Evolutionary conservation across 148 eudicot species (phyloP).

Genomic region (Spergularia marina): DNA sequence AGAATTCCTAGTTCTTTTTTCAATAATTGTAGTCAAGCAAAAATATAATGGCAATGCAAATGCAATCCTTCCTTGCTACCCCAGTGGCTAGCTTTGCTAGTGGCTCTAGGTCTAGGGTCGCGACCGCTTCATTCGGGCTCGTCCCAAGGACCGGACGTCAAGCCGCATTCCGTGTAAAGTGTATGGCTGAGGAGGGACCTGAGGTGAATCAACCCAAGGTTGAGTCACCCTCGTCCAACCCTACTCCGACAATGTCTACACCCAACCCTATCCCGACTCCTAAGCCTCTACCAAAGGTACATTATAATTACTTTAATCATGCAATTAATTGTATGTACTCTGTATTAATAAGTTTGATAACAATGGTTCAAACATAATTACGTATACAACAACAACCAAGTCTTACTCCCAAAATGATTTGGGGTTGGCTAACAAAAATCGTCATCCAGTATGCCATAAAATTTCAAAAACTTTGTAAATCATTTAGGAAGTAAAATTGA

Average conservation of each 20-base stretch:
- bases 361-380: no score
- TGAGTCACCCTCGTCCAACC: background rate
- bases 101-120: background rate
- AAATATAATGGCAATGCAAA: slow-evolving; percentile 20
- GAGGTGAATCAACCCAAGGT: background rate
- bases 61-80: slow-evolving; percentile 32
- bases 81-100: slow-evolving; percentile 3
- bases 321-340: background rate
- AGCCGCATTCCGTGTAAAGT: slow-evolving; percentile 17
- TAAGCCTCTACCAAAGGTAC: slow-evolving; percentile 29
- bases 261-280: slow-evolving; percentile 16
- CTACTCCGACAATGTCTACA: background rate
- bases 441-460: no score
- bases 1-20: no score
- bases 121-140: background rate
- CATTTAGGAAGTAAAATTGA: no score
- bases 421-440: no score
- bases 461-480: no score
- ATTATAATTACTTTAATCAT: background rate
- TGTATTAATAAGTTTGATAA: no score
- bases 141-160: slow-evolving; percentile 15
- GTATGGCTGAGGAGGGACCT: slow-evolving; percentile 28
- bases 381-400: no score
- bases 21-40: background rate
- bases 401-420: no score